Percentiles rank a stretch among this genome's conserved stretches.
phyloP scores from a whole-genome alignment of 108 stramenopile genomes.

The Conticribra weissflogii region DNA sequence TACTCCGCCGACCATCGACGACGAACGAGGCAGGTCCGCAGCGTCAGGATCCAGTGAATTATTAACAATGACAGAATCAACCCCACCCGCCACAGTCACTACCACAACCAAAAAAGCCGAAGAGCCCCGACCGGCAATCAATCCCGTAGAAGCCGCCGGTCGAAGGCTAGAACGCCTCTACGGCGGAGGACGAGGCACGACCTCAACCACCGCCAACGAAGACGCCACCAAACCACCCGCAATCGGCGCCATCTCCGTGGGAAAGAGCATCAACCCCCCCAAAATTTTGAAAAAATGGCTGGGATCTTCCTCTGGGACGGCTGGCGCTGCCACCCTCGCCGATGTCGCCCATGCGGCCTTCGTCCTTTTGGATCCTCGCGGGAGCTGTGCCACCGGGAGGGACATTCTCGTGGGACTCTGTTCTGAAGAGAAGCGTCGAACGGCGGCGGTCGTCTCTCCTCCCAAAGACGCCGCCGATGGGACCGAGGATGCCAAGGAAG shows the following conservation, averaged over 20 bases:
- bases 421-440: slow-evolving; percentile 5
- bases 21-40: not conserved
- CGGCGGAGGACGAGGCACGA: slow-evolving; percentile 53
- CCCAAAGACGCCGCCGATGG: slow-evolving; percentile 9
- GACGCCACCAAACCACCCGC: not conserved
- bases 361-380: slow-evolving; percentile 58
- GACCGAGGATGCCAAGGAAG: slow-evolving; percentile 39
- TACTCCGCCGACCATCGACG: too few relatives aligned
- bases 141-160: slow-evolving; percentile 71
- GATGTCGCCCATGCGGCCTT: slow-evolving; percentile 58
- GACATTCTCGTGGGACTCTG: slow-evolving; percentile 34
- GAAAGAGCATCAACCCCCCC: slow-evolving; percentile 49
- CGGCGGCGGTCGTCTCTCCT: not conserved
- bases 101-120: not conserved
- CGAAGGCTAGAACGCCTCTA: slow-evolving; percentile 76
- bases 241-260: not conserved
- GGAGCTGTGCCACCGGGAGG: slow-evolving; percentile 46
- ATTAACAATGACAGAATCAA: too few relatives aligned
- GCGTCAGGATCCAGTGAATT: too few relatives aligned
- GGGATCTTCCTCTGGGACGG: slow-evolving; percentile 72
- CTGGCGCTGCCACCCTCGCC: slow-evolving; percentile 54
- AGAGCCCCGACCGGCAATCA: not conserved
- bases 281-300: slow-evolving; percentile 88
- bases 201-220: not conserved
- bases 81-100: not conserved